Percentiles rank a stretch among this genome's conserved stretches.
These are phyloP conservation scores for Cucurbita pepo DNA, from an alignment of 306 rosid species.

Conservation along the genomic window DNA sequence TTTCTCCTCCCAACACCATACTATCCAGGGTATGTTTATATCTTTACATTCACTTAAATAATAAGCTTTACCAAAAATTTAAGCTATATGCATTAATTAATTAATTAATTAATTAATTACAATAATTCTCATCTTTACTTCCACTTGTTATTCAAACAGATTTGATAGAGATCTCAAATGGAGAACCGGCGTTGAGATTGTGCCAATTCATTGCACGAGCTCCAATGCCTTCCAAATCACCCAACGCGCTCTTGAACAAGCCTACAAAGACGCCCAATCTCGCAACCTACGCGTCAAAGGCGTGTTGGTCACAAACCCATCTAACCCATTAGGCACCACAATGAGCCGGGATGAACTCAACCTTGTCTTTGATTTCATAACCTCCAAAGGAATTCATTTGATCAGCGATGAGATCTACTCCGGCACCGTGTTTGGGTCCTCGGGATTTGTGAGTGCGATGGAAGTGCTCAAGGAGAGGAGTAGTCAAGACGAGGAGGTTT, in stretches of 20 bases:
- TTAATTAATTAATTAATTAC: neutral
- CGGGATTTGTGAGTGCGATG: constrained; percentile 36
- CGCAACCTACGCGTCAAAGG: constrained; percentile 54
- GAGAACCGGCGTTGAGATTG: constrained; percentile 54
- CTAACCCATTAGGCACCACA: constrained; percentile 59
- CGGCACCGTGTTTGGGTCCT: constrained; percentile 41
- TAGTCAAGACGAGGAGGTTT: neutral
- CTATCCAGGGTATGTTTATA: constrained; percentile 45
- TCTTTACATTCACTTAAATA: too few relatives aligned
- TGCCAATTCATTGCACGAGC: constrained; percentile 59
- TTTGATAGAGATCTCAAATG: constrained; percentile 68
- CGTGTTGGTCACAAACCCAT: constrained; percentile 52
- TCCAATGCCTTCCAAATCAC: constrained; percentile 49
- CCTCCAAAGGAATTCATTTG: constrained; percentile 38
- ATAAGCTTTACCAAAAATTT: too few relatives aligned
- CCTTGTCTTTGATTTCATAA: constrained; percentile 34
- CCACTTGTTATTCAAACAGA: constrained; percentile 17
- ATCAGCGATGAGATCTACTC: constrained; percentile 67
- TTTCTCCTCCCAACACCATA: constrained; percentile 66
- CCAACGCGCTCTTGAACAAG: constrained; percentile 25
- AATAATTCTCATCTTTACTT: constrained; percentile 19
- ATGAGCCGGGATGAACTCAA: constrained; percentile 30
- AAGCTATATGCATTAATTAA: neutral
- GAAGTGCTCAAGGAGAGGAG: constrained; percentile 37
- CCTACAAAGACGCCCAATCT: constrained; percentile 33